These are phyloP conservation scores for Oryza glaberrima DNA, from an alignment of 176 grass and related monocot genomes.

Conservation along the genomic window DNA sequence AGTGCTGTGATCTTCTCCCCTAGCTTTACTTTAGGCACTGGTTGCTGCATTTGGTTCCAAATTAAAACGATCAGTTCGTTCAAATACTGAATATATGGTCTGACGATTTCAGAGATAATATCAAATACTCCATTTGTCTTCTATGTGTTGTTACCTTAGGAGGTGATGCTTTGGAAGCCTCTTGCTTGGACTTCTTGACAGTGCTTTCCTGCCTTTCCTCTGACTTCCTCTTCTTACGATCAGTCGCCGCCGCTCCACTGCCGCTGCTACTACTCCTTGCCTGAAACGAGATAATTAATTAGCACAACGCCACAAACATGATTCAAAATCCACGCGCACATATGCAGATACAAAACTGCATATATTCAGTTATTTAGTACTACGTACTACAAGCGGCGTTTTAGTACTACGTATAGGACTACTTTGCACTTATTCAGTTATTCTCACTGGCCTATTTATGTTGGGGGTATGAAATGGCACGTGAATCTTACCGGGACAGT, in stretches of 20 bases:
- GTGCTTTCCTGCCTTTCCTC: slow-evolving; percentile 48
- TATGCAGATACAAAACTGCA: not conserved
- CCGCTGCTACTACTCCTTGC: slow-evolving; percentile 46
- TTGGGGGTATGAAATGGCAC: slow-evolving; percentile 2
- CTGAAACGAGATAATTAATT: slow-evolving; percentile 24
- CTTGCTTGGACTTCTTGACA: slow-evolving; percentile 59
- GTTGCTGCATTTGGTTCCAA: slow-evolving; percentile 50
- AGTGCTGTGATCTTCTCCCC: slow-evolving; percentile 86
- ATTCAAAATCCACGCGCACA: not conserved
- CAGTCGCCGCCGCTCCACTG: slow-evolving; percentile 40
- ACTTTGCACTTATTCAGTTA: not conserved
- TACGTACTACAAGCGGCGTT: not conserved
- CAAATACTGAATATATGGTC: slow-evolving; percentile 14
- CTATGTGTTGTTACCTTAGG: slow-evolving; percentile 54
- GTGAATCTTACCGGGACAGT: slow-evolving; percentile 57
- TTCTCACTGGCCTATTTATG: slow-evolving; percentile 5
- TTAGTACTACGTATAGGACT: not conserved
- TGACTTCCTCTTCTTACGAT: slow-evolving; percentile 55
- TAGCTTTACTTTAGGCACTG: slow-evolving; percentile 83
- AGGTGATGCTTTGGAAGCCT: slow-evolving; percentile 53
- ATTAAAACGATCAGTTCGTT: slow-evolving; percentile 19
- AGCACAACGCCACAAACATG: not conserved
- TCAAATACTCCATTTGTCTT: not conserved
- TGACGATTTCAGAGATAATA: not conserved
- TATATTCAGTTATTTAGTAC: not conserved